Base-by-base conservation (phyloP, 345 rosid species). In the rapeseed (Brassica napus) region DNA sequence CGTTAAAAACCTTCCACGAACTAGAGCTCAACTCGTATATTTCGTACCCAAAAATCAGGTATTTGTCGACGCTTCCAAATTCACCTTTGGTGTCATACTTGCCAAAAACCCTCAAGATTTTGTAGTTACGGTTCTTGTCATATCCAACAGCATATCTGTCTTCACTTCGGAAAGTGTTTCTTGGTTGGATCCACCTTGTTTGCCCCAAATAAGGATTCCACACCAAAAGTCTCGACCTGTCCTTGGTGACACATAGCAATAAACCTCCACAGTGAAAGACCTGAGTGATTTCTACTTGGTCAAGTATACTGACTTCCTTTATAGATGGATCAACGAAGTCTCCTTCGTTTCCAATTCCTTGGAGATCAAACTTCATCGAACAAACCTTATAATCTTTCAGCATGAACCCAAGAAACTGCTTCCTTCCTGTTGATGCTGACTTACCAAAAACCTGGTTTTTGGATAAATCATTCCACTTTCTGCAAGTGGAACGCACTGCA, bases 171-270 rank as follows among this genome's bases (percentile, higher is more conserved):
- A 42, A 42, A 42, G 2, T 42, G 49, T 11, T 42, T 42, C 49
- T 42, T 3, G 49, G n/a, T 52, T 52, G 4, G 73, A 69, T 69
- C 73, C 62, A 69, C 16, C 14, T 2, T 0, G 18, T 55, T 70
- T 55, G 74, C 8, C 64, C 49, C 18, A 55, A 6, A 31, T 55
- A 70, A 0, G 74, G 64, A 9, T 55, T 70, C 74, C 74, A 70
- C 1, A 70, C 74, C 9, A 70, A 6, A 10, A 70, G 74, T n/a
- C 44, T 31, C 5, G 62, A 28, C 1, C 9, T 8, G 62, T 26
- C 28, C n/a, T n/a, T n/a, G n/a, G n/a, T n/a, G n/a, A n/a, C n/a
- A n/a, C n/a, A n/a, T n/a, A n/a, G n/a, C n/a, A n/a, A n/a, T n/a
- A n/a, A n/a, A n/a, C n/a, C n/a, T n/a, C n/a, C n/a, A n/a, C n/a